A percentile compares a stretch with the other conserved stretches of the same genome.
These are phyloP conservation scores for Fusarium sp. DNA, from an alignment of 2,329 filamentous ascomycete species.

Conservation along the genomic window DNA sequence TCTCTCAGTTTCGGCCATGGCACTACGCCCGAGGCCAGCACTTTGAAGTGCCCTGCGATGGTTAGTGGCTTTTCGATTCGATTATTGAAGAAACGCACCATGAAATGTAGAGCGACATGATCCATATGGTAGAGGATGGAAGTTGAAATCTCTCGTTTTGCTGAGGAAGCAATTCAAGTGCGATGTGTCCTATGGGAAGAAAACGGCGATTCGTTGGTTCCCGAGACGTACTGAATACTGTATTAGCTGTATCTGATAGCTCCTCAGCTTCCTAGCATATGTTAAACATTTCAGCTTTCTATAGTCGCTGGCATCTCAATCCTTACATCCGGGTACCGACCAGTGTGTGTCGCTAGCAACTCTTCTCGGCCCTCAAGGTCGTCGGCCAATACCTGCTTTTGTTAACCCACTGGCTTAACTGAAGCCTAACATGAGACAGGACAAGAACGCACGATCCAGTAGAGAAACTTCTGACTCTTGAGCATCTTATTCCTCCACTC, in stretches of 20 bases:
- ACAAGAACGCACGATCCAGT: neutral
- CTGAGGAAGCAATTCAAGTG: neutral
- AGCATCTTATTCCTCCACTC: neutral
- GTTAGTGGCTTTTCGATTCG: rapidly evolving
- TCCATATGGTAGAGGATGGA: neutral
- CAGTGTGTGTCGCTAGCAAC: neutral
- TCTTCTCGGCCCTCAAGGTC: neutral
- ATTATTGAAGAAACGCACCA: neutral
- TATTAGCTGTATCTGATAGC: neutral
- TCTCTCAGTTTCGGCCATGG: neutral
- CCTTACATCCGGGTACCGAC: neutral
- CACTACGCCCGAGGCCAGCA: neutral
- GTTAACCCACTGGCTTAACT: neutral
- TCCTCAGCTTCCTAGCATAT: neutral
- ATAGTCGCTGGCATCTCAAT: neutral
- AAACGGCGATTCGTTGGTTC: neutral
- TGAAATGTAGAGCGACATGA: neutral
- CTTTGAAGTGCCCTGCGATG: neutral
- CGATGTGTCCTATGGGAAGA: neutral
- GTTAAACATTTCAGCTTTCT: neutral
- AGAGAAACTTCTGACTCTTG: neutral
- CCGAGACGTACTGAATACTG: neutral
- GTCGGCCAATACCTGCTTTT: neutral
- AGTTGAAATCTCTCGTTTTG: neutral
- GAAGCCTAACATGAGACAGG: neutral